Percentiles rank a stretch among this genome's conserved stretches.
Conservation (phyloP, 2,329 filamentous ascomycete genomes). For the Exophiala spinifera region DNA sequence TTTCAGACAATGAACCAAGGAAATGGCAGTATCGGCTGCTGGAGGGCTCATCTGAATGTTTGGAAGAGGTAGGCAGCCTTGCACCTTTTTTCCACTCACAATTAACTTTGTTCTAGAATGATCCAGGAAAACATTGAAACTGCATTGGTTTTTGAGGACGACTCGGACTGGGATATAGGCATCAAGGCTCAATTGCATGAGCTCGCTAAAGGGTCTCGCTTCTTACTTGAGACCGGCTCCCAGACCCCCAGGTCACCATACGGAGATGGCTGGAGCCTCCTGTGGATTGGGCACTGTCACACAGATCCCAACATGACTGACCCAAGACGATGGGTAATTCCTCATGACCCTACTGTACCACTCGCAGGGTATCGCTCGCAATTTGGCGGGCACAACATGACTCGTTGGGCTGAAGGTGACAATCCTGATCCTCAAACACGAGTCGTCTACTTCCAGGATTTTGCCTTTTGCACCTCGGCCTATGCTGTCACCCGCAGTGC, state of each 20-base stretch:
- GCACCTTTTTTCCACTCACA: too few relatives aligned
- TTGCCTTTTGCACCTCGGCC: constrained; percentile 3
- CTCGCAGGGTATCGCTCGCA: constrained; percentile 12
- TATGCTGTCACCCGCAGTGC: constrained; percentile 9
- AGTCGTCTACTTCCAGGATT: neutral
- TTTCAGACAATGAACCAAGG: too few relatives aligned
- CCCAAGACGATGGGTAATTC: constrained; percentile 28
- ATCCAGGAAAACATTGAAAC: constrained; percentile 45
- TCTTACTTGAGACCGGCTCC: neutral
- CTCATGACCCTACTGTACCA: constrained; percentile 31
- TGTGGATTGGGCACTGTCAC: constrained; percentile 51
- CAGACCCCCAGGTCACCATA: constrained; percentile 40
- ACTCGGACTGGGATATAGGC: constrained; percentile 55
- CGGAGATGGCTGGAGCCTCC: constrained; percentile 50
- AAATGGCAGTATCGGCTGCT: constrained; percentile 42
- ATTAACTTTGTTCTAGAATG: constrained; percentile 30
- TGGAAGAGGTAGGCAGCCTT: constrained; percentile 36
- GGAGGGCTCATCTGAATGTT: constrained; percentile 43
- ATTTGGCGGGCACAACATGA: neutral
- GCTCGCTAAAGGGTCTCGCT: constrained; percentile 26
- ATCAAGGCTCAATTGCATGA: constrained; percentile 48
- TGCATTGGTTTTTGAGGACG: constrained; percentile 55
- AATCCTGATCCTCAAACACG: neutral
- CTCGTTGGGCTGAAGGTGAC: neutral
- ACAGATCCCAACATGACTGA: constrained; percentile 26